Percentiles rank a stretch among this genome's conserved stretches.
These are phyloP conservation scores for Corymbia maculata DNA, from an alignment of 345 rosid genomes.

Conservation along the genomic window DNA sequence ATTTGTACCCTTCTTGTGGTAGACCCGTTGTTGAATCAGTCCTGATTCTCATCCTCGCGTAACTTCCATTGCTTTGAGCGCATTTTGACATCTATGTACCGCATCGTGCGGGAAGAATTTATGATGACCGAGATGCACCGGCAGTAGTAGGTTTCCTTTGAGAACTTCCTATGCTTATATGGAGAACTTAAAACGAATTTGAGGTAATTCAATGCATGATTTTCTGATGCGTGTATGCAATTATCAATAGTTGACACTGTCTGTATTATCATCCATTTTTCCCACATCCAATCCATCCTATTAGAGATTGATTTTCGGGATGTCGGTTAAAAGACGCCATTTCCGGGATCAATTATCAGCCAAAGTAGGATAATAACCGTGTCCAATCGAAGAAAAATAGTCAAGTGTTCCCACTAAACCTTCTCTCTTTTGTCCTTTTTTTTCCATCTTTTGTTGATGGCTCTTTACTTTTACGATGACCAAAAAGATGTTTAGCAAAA, in stretches of 20 bases:
- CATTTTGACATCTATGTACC: background rate
- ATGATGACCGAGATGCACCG: no score
- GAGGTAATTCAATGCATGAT: background rate
- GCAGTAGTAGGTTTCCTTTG: background rate
- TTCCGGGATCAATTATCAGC: background rate
- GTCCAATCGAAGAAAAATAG: background rate
- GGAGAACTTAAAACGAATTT: background rate
- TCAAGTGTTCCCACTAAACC: background rate
- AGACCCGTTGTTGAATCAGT: no score
- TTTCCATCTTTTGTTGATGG: no score
- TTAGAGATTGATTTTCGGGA: background rate
- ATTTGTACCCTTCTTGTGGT: no score
- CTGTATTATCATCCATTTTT: background rate
- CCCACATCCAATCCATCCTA: background rate
- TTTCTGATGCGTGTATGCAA: background rate
- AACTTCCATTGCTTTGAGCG: slow-evolving; percentile 12
- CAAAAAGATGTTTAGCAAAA: no score
- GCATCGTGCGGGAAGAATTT: background rate
- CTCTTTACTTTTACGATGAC: no score
- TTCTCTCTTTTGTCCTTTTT: background rate
- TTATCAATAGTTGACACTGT: background rate
- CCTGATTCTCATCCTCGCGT: no score
- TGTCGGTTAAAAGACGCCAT: no score
- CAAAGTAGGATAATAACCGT: background rate
- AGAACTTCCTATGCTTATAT: background rate